Evolutionary conservation across 2,329 filamentous ascomycete species (phyloP).

Genomic region (Aspergillus aculeatus): DNA sequence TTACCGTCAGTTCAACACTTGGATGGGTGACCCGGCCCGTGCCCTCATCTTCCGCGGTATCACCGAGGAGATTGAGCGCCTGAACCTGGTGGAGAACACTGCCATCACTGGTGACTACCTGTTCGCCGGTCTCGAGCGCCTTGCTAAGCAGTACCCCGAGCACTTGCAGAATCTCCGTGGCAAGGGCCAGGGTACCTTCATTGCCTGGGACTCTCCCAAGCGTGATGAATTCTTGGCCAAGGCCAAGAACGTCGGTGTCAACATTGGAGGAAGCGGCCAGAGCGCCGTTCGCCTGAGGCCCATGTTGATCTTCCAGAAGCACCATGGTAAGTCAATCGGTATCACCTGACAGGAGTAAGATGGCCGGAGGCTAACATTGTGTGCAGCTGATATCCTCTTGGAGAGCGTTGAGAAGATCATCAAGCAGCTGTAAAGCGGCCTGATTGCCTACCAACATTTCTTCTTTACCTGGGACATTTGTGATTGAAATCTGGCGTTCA

Average conservation of each 20-base stretch:
- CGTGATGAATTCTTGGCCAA: constrained; percentile 75
- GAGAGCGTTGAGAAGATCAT: constrained; percentile 75
- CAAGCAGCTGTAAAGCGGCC: constrained; percentile 40
- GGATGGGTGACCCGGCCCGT: constrained; percentile 90
- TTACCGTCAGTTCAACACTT: constrained; percentile 95
- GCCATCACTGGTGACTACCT: constrained; percentile 77
- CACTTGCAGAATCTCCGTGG: constrained; percentile 82
- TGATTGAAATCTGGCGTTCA: constrained; percentile 16
- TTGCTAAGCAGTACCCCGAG: constrained; percentile 69
- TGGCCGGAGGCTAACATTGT: constrained; percentile 15
- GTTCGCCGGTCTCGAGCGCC: constrained; percentile 64
- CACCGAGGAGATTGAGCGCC: constrained; percentile 72
- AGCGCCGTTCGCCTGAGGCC: constrained; percentile 76
- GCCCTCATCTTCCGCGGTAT: constrained; percentile 85
- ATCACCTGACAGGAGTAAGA: neutral
- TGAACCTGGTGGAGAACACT: constrained; percentile 77
- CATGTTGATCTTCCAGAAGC: constrained; percentile 90
- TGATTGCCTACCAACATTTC: constrained; percentile 1
- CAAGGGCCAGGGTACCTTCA: constrained; percentile 85
- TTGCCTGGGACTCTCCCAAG: constrained; percentile 82
- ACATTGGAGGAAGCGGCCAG: constrained; percentile 80
- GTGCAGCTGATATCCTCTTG: constrained; percentile 68
- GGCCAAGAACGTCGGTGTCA: constrained; percentile 78
- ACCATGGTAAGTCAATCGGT: constrained; percentile 59
- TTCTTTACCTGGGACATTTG: constrained; percentile 10